These are phyloP conservation scores for Vitis hybrid DNA, from an alignment of 177 flowering plant species.

Conservation along the genomic window DNA sequence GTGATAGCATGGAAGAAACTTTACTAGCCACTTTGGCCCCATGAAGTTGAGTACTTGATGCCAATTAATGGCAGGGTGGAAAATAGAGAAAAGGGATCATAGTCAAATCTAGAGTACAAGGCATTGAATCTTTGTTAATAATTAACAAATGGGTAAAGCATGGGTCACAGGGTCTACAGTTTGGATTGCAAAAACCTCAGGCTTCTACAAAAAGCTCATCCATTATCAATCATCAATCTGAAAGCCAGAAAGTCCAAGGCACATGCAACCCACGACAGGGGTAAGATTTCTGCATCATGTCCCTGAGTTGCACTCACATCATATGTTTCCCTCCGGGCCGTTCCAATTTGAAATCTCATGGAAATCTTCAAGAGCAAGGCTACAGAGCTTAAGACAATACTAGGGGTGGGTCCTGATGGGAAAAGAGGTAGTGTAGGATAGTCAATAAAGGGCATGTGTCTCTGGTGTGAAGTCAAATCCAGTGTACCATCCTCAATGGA, in stretches of 20 bases:
- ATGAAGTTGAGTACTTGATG: too few species aligned
- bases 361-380: not conserved
- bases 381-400: not conserved
- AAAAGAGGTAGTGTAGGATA: not conserved
- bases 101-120: not conserved
- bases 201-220: conserved; percentile 2
- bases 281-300: not conserved
- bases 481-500: not conserved
- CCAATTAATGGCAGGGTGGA: too few species aligned
- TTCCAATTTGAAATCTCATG: not conserved
- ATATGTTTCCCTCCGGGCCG: not conserved
- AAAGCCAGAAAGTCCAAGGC: conserved; percentile 10
- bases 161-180: too few species aligned
- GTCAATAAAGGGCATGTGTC: not conserved
- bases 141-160: not conserved
- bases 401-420: not conserved
- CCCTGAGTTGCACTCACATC: conserved; percentile 2
- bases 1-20: too few species aligned
- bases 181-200: not conserved
- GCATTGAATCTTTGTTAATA: not conserved
- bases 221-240: conserved; percentile 12
- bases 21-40: too few species aligned
- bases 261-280: conserved; percentile 24
- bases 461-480: conserved; percentile 10
- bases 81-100: too few species aligned